Evolutionary conservation across 768 basidiomycete genomes (phyloP).

Genomic region (Xerocomellus amylosporus): DNA sequence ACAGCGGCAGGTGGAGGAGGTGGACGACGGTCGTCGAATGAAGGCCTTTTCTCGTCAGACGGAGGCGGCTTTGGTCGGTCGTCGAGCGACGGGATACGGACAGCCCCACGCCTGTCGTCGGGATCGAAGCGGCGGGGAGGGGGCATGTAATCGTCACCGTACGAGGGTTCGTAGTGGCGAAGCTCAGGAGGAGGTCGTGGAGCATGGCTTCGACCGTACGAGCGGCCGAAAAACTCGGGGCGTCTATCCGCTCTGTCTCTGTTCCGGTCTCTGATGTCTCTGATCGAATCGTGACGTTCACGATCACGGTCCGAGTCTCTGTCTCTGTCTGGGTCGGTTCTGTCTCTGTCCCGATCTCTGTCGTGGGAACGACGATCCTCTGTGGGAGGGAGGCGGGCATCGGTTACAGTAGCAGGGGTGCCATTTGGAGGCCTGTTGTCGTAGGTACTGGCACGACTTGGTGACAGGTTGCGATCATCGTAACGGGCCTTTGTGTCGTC

Average conservation of each 20-base stretch:
- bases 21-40: slow-evolving; percentile 29
- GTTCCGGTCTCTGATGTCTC: slow-evolving; percentile 27
- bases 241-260: slow-evolving; percentile 37
- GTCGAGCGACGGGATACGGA: slow-evolving; percentile 19
- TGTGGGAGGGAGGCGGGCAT: slow-evolving; percentile 16
- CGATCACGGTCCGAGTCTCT: no score
- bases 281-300: slow-evolving; percentile 22
- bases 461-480: slow-evolving; percentile 22
- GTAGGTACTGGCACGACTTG: background rate
- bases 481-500: slow-evolving; percentile 30
- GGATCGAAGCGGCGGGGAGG: slow-evolving; percentile 35
- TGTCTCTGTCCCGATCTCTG: slow-evolving; percentile 31
- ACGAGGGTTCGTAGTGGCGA: slow-evolving; percentile 48
- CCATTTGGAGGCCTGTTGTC: slow-evolving; percentile 16
- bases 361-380: slow-evolving; percentile 35
- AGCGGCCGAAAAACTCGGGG: slow-evolving; percentile 37
- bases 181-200: slow-evolving; percentile 46
- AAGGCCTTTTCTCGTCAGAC: slow-evolving; percentile 31
- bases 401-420: background rate
- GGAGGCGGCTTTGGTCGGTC: slow-evolving; percentile 27
- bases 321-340: slow-evolving; percentile 33
- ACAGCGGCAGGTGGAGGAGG: slow-evolving; percentile 1
- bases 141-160: slow-evolving; percentile 33
- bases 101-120: slow-evolving; percentile 28
- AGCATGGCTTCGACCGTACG: slow-evolving; percentile 38